Conservation (phyloP, 1,284 basidiomycete species). For the Wallemia hederae region DNA sequence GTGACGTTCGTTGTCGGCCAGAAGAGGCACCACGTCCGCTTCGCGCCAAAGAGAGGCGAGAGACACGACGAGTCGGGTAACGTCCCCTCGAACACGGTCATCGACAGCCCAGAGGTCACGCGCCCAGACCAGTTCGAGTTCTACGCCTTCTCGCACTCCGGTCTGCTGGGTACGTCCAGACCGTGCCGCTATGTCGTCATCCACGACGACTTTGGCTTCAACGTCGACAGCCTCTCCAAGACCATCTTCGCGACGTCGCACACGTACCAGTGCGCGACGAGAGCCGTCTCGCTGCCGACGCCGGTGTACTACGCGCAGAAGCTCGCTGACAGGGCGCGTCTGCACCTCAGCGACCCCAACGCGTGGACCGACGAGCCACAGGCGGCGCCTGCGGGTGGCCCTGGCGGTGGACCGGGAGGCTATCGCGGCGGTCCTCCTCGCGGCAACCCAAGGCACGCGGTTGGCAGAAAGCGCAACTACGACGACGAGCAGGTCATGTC, state of each 20-base stretch:
- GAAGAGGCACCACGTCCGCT: not conserved
- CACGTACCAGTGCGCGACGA: constrained; percentile 1
- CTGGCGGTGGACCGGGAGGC: no score
- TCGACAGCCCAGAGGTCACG: not conserved
- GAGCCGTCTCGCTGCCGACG: not conserved
- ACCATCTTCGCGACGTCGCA: not conserved
- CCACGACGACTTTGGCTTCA: not conserved
- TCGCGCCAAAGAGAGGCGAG: not conserved
- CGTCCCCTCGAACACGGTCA: not conserved
- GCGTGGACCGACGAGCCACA: no score
- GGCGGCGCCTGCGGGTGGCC: no score
- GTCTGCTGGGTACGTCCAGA: not conserved
- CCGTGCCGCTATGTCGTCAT: not conserved
- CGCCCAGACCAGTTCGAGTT: not conserved
- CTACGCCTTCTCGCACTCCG: not conserved
- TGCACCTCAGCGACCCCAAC: not conserved
- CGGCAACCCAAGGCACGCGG: no score
- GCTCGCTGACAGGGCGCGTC: not conserved
- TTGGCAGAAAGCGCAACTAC: no score
- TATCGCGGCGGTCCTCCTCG: no score
- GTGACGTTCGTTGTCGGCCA: not conserved
- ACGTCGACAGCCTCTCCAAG: no score
- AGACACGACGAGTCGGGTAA: not conserved
- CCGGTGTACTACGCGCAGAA: constrained; percentile 6
- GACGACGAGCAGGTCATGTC: no score